Conservation (phyloP, 805 yeast genomes). For the Cyberlindnera suaveolens region DNA sequence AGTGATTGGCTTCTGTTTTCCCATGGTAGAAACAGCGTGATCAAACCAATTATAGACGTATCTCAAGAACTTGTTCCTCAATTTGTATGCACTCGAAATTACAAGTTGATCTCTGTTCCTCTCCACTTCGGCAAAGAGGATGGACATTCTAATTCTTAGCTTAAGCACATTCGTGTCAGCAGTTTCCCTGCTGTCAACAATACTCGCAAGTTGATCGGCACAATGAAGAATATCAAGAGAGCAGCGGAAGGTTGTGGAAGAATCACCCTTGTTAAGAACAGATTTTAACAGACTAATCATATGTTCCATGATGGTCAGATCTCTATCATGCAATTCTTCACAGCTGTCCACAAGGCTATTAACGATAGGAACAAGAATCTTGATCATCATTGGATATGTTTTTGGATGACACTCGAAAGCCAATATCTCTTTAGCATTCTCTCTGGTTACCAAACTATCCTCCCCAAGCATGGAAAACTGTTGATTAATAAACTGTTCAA, state of each 20-base stretch:
- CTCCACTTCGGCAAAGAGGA: constrained; percentile 32
- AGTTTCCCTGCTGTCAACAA: constrained; percentile 11
- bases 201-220: constrained; percentile 13
- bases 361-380: constrained; percentile 35
- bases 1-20: constrained; percentile 6
- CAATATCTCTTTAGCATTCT: constrained; percentile 65
- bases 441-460: constrained; percentile 50
- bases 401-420: constrained; percentile 59
- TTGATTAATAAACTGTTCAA: constrained; percentile 43
- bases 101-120: constrained; percentile 28
- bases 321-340: constrained; percentile 19
- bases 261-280: constrained; percentile 29
- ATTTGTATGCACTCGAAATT: constrained; percentile 37
- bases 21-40: constrained; percentile 38
- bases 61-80: constrained; percentile 44
- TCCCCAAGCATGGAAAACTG: constrained; percentile 45
- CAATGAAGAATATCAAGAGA: constrained; percentile 28
- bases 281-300: constrained; percentile 39
- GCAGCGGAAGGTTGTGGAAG: constrained; percentile 25
- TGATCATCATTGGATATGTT: constrained; percentile 42
- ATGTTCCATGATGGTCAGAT: constrained; percentile 41
- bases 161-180: constrained; percentile 20
- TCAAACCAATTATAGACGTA: constrained; percentile 49
- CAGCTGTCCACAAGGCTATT: constrained; percentile 24
- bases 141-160: constrained; percentile 38